Percentiles rank a stretch among this genome's conserved stretches.
phyloP scores from a whole-genome alignment of 73 alveolate species.

The Durusdinium trenchii region DNA sequence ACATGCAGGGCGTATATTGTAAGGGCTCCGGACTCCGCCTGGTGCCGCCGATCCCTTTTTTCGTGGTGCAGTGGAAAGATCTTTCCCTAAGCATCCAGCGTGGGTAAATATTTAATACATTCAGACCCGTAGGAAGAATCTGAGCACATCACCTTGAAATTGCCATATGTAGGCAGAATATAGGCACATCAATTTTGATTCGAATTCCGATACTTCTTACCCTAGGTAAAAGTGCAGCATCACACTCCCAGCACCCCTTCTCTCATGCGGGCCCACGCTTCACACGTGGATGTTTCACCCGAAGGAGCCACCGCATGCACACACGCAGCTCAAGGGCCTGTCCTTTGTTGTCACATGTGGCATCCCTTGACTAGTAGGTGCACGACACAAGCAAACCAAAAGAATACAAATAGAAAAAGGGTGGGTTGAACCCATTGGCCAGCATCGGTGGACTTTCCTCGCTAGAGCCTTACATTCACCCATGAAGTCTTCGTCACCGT shows the following conservation, averaged over 20 bases:
- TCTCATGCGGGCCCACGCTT: neutral
- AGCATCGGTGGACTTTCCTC: neutral
- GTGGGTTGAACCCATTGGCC: neutral
- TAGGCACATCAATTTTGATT: neutral
- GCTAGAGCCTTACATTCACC: neutral
- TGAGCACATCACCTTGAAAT: neutral
- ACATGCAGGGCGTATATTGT: too few relatives aligned
- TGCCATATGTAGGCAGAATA: neutral
- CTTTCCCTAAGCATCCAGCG: conserved; percentile 24
- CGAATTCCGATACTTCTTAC: neutral
- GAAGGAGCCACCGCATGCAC: neutral
- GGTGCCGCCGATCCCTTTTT: too few relatives aligned
- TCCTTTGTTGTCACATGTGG: neutral
- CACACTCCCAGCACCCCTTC: neutral
- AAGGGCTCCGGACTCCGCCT: too few relatives aligned
- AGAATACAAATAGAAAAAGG: neutral
- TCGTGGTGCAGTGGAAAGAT: too few relatives aligned
- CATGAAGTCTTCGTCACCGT: conserved; percentile 1
- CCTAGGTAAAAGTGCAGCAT: neutral
- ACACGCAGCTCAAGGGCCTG: neutral
- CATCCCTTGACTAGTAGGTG: too few relatives aligned
- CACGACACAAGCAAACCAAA: neutral
- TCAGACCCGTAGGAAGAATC: neutral
- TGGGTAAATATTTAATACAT: neutral
- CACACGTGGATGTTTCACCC: neutral